phyloP scores from a whole-genome alignment of 257 asterid species.

The Ehretia macrophylla region DNA sequence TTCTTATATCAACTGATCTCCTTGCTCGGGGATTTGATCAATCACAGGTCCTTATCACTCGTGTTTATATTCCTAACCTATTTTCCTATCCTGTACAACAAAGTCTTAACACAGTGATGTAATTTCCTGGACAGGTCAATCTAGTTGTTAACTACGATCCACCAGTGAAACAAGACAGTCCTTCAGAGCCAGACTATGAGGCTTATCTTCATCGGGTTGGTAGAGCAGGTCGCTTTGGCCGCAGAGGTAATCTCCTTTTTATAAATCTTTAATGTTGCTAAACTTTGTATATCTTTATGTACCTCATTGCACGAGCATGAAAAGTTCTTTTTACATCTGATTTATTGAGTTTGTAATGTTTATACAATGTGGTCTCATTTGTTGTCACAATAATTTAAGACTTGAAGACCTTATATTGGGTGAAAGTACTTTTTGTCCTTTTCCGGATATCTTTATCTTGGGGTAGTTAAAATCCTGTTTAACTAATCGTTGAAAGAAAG shows the following conservation, averaged over 20 bases:
- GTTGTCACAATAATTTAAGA: no score
- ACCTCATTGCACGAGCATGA: not conserved
- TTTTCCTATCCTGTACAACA: not conserved
- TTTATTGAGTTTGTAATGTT: no score
- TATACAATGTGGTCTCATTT: no score
- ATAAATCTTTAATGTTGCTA: no score
- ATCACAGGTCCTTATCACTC: constrained; percentile 48
- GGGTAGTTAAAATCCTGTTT: no score
- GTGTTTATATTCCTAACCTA: not conserved
- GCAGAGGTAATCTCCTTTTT: constrained; percentile 54
- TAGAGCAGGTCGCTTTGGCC: constrained; percentile 99
- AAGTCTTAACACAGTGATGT: not conserved
- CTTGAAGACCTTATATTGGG: no score
- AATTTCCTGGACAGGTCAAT: constrained; percentile 55
- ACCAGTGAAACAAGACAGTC: constrained; percentile 43
- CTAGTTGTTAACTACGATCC: constrained; percentile 87
- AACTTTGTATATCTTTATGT: not conserved
- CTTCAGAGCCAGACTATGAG: constrained; percentile 75
- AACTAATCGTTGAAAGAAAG: no score
- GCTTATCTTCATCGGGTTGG: constrained; percentile 94
- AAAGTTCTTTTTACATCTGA: no score
- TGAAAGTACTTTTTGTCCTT: no score
- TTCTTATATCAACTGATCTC: constrained; percentile 87
- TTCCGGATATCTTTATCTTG: no score
- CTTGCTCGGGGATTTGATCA: constrained; percentile 98